These are phyloP conservation scores for Filobasidium wieringae DNA, from an alignment of 768 basidiomycete genomes.

Conservation along the genomic window DNA sequence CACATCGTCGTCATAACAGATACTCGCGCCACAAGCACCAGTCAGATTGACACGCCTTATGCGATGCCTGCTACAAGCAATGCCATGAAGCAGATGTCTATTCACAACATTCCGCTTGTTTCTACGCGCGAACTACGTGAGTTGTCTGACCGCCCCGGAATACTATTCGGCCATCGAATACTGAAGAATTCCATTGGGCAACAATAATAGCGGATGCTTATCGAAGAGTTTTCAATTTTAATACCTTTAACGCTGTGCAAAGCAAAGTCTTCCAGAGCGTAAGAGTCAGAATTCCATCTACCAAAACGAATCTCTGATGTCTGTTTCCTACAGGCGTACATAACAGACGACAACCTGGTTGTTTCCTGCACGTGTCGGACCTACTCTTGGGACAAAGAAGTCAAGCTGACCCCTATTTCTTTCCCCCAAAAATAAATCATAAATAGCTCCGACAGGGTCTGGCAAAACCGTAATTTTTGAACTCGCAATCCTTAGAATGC, in stretches of 20 bases:
- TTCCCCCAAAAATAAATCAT: no score
- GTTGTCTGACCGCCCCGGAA: background rate
- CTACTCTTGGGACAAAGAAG: background rate
- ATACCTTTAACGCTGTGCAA: constrained; percentile 83
- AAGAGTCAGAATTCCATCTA: constrained; percentile 19
- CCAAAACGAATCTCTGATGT: constrained; percentile 40
- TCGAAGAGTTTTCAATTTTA: constrained; percentile 71
- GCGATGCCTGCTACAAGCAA: background rate
- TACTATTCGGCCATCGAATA: background rate
- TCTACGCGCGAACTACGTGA: constrained; percentile 9
- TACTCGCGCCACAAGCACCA: no score
- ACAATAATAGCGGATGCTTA: constrained; percentile 60
- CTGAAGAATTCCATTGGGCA: background rate
- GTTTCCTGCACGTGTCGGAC: constrained; percentile 25
- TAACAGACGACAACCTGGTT: constrained; percentile 38
- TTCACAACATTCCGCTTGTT: constrained; percentile 7
- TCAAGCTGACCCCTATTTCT: background rate
- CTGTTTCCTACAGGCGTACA: constrained; percentile 30
- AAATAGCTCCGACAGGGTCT: constrained; percentile 73
- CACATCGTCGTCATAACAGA: no score
- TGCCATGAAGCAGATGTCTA: constrained; percentile 7
- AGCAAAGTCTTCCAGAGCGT: constrained; percentile 69
- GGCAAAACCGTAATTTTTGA: constrained; percentile 96
- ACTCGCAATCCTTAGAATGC: constrained; percentile 66
- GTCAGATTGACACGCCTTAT: no score